Evolutionary conservation across 495 filamentous ascomycete species (phyloP).

Genomic region (Penicillium subrubescens): DNA sequence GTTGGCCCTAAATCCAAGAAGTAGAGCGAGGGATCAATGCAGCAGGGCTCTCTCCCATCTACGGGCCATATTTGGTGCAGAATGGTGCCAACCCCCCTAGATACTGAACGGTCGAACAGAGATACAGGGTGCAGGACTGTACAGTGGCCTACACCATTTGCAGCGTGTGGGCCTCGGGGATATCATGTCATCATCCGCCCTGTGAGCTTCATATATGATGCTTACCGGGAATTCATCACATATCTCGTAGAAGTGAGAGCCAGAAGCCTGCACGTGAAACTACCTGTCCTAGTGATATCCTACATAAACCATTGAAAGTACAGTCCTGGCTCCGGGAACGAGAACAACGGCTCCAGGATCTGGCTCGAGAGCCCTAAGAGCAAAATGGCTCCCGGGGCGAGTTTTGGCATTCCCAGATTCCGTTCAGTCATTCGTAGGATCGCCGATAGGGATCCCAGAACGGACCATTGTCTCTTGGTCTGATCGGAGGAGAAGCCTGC

Average conservation of each 20-base stretch:
- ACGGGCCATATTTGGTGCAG: no score
- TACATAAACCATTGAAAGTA: not conserved
- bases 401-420: not conserved
- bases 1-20: not conserved
- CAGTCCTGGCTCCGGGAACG: not conserved
- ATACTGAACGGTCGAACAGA: not conserved
- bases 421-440: not conserved
- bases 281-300: not conserved
- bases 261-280: not conserved
- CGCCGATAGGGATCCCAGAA: not conserved
- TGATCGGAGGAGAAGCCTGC: not conserved
- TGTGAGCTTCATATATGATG: not conserved
- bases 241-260: not conserved
- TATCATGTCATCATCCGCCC: not conserved
- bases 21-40: not conserved
- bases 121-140: not conserved
- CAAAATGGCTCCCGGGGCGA: no score
- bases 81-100: not conserved
- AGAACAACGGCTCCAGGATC: not conserved
- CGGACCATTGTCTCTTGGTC: not conserved
- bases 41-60: not conserved
- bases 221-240: not conserved
- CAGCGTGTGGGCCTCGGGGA: not conserved
- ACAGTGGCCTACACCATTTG: not conserved
- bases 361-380: not conserved